Conservation (phyloP, 148 eudicot species). For the Amaranthus cruentus region DNA sequence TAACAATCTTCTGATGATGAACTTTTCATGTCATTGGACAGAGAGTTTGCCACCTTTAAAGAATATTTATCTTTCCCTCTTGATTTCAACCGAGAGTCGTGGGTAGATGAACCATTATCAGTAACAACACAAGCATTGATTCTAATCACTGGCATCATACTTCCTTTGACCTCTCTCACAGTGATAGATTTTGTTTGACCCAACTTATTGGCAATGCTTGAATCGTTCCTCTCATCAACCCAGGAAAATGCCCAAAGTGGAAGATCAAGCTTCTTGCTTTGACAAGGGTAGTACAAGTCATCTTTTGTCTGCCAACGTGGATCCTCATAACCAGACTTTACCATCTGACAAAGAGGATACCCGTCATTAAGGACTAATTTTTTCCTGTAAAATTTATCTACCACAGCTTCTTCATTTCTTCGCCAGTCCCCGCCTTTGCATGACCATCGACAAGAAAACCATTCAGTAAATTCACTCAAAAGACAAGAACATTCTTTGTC, state of each 20-base stretch:
- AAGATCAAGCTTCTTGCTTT: conserved; percentile 68
- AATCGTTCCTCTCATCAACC: conserved; percentile 63
- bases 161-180: conserved; percentile 72
- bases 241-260: conserved; percentile 81
- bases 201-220: conserved; percentile 34
- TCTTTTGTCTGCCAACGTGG: conserved; percentile 71
- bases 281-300: conserved; percentile 67
- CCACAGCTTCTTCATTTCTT: conserved; percentile 67
- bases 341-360: conserved; percentile 81
- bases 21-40: conserved; percentile 54
- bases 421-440: conserved; percentile 98
- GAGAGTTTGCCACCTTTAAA: conserved; percentile 45
- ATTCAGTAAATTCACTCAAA: conserved; percentile 42
- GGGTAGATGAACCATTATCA: conserved; percentile 72
- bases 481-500: conserved; percentile 48
- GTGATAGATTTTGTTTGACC: conserved; percentile 46
- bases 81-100: conserved; percentile 60
- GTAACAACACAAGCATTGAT: conserved; percentile 91
- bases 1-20: conserved; percentile 45
- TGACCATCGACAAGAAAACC: conserved; percentile 68
- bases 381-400: conserved; percentile 51
- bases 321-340: conserved; percentile 78
- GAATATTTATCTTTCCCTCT: conserved; percentile 66
- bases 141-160: conserved; percentile 75
- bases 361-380: conserved; percentile 88